These are phyloP conservation scores for Psilocybe subaeruginosa DNA, from an alignment of 768 basidiomycete genomes.

Conservation along the genomic window DNA sequence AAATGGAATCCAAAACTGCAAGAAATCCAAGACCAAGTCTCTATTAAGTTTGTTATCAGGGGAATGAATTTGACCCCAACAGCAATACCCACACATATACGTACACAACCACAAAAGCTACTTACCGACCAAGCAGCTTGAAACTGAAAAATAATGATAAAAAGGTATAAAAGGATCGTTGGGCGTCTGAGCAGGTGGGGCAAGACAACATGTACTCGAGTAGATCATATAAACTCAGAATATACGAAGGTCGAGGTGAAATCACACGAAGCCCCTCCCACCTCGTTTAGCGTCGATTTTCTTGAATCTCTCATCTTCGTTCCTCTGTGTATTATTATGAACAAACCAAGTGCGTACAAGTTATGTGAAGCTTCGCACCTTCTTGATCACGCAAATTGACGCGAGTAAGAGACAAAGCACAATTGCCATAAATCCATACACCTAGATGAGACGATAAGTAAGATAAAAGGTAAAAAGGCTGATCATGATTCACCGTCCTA, in stretches of 20 bases:
- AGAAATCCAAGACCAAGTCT: not conserved
- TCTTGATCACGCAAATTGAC: slow-evolving; percentile 85
- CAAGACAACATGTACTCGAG: slow-evolving; percentile 7
- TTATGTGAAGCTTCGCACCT: slow-evolving; percentile 40
- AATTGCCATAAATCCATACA: slow-evolving; percentile 86
- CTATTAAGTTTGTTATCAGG: not conserved
- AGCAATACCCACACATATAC: not conserved
- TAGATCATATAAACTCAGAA: slow-evolving; percentile 19
- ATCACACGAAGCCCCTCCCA: slow-evolving; percentile 80
- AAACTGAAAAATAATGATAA: not conserved
- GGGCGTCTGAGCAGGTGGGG: slow-evolving; percentile 6
- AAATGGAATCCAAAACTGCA: not conserved
- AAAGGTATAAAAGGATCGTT: not conserved
- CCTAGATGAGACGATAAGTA: slow-evolving; percentile 32
- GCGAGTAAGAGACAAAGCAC: slow-evolving; percentile 76
- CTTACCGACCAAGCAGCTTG: not conserved
- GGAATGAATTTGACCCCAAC: not conserved
- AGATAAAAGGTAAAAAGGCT: not conserved
- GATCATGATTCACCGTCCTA: slow-evolving; percentile 45
- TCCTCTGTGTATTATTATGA: slow-evolving; percentile 48
- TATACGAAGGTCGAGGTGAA: slow-evolving; percentile 14
- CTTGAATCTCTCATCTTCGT: slow-evolving; percentile 83
- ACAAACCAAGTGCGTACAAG: not conserved
- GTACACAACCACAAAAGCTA: not conserved
- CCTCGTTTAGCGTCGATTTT: slow-evolving; percentile 90